These are phyloP conservation scores for Cutaneotrichosporon sp. DNA, from an alignment of 1,284 basidiomycete species.

Conservation along the genomic window DNA sequence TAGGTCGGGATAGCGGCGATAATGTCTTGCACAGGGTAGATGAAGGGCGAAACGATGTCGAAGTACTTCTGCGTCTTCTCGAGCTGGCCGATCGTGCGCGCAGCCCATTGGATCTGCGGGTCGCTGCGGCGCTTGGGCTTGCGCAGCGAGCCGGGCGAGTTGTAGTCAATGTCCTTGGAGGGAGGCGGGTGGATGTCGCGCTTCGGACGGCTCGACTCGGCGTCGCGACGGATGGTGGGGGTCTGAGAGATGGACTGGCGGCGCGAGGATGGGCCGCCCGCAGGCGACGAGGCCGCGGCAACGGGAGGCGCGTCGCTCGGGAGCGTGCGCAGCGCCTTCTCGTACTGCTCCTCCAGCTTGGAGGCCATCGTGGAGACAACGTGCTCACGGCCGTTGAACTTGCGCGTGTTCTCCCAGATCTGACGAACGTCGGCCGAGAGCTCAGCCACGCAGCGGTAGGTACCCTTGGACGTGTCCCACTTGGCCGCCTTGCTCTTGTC, in stretches of 20 bases:
- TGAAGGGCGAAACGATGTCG: constrained; percentile 77
- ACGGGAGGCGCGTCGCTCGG: constrained; percentile 59
- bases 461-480: constrained; percentile 61
- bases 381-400: constrained; percentile 93
- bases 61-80: constrained; percentile 74
- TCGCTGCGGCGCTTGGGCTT: constrained; percentile 63
- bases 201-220: constrained; percentile 76
- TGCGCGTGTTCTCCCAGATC: constrained; percentile 84
- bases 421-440: constrained; percentile 79
- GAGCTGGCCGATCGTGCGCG: constrained; percentile 71
- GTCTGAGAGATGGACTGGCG: constrained; percentile 47
- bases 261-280: constrained; percentile 31
- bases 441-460: constrained; percentile 71
- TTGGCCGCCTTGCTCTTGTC: constrained; percentile 61
- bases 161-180: constrained; percentile 86
- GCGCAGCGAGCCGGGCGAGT: constrained; percentile 56
- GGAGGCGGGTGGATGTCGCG: constrained; percentile 96
- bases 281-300: constrained; percentile 27
- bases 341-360: constrained; percentile 79
- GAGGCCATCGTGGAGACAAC: constrained; percentile 75
- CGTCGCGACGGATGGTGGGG: constrained; percentile 52
- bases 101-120: constrained; percentile 81
- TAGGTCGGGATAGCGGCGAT: constrained; percentile 74
- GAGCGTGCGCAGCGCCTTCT: constrained; percentile 79
- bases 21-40: constrained; percentile 83